phyloP scores from a whole-genome alignment of 1,139 yeast species.

The Saccharomyces hybrid region DNA sequence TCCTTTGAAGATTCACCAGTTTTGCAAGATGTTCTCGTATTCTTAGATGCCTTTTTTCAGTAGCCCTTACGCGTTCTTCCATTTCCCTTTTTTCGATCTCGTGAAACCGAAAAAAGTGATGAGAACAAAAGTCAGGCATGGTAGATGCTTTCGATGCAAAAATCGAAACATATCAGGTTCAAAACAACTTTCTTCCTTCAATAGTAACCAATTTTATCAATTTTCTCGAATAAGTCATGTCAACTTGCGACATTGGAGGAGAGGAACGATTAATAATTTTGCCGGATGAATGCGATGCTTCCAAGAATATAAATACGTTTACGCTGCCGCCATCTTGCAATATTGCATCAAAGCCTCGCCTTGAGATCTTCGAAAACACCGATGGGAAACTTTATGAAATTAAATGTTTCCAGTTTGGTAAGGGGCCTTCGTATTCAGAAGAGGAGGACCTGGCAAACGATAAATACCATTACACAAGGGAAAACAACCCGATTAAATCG shows the following conservation, averaged over 20 bases:
- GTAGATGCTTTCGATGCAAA: neutral
- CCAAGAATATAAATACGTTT: neutral
- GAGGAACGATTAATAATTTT: neutral
- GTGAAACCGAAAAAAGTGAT: neutral
- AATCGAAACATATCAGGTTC: neutral
- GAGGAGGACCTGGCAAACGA: conserved; percentile 22
- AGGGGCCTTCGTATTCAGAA: conserved; percentile 20
- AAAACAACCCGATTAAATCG: conserved; percentile 30
- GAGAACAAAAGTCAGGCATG: neutral
- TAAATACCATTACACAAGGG: conserved; percentile 28
- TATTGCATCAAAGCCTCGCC: neutral
- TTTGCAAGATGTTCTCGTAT: no score
- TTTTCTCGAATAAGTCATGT: neutral
- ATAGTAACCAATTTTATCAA: no score
- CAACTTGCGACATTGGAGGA: neutral
- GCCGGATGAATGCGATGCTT: neutral
- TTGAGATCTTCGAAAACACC: neutral
- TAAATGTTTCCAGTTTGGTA: conserved; percentile 19
- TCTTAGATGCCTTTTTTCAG: no score
- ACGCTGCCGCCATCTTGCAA: neutral
- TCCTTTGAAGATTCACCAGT: no score
- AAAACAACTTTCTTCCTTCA: neutral
- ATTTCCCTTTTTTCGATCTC: no score
- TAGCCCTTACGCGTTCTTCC: neutral
- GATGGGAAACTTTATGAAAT: neutral